These are phyloP conservation scores for Juncus inflexus DNA, from an alignment of 176 grass and related monocot genomes.

Conservation along the genomic window DNA sequence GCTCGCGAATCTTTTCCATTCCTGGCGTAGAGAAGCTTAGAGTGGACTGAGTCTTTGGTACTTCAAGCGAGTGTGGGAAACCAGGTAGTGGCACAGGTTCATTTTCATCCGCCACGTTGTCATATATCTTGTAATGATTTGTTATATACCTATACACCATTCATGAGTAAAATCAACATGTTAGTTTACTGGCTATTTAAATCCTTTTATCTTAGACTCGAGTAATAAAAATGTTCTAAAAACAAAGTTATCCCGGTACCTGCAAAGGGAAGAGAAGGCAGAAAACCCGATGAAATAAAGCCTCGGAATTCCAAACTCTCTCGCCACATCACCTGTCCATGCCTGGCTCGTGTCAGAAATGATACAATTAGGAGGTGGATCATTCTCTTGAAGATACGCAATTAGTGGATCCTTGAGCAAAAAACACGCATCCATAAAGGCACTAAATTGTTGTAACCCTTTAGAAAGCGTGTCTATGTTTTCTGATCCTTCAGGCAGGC, in stretches of 20 bases:
- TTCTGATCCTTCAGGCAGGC: constrained; percentile 22
- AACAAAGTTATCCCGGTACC: background rate
- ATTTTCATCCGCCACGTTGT: background rate
- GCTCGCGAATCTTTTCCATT: constrained; percentile 1
- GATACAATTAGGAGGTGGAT: constrained; percentile 9
- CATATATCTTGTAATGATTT: background rate
- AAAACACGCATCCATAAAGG: constrained; percentile 3
- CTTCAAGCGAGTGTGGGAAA: constrained; percentile 18
- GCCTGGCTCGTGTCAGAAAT: constrained; percentile 10
- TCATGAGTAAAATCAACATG: background rate
- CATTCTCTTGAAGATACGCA: constrained; percentile 9
- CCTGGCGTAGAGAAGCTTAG: background rate
- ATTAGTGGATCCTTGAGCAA: constrained; percentile 8
- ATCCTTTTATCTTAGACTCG: too few relatives aligned
- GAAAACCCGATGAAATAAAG: constrained; percentile 10
- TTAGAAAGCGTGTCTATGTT: constrained; percentile 21
- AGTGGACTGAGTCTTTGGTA: background rate
- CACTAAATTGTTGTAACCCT: background rate
- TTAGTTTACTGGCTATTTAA: too few relatives aligned
- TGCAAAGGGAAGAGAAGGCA: constrained; percentile 13
- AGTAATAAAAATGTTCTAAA: too few relatives aligned
- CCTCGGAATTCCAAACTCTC: constrained; percentile 11
- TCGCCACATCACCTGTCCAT: constrained; percentile 18
- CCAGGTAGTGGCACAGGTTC: constrained; percentile 8
- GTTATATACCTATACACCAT: background rate